Evolutionary conservation across 352 stramenopile species (phyloP), one percentile per base, ranked within the genome.

Genomic region (Phytopythium vexans): DNA sequence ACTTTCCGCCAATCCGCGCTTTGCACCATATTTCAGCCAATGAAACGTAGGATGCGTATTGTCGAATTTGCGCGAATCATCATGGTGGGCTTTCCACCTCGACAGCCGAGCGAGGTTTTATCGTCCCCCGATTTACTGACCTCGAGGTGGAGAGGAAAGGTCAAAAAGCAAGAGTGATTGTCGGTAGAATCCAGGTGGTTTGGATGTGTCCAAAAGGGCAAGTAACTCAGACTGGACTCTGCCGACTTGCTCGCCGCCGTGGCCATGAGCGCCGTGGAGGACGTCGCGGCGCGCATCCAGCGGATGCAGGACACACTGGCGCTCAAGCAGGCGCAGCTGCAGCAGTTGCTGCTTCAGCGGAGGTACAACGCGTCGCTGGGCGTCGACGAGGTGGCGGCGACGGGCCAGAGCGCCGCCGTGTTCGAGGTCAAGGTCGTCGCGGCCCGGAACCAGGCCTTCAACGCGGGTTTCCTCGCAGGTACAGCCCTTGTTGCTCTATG

Each of bases 191-290:
- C n/a, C n/a, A n/a, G n/a, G n/a, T n/a, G n/a, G n/a, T n/a, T n/a
- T n/a, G n/a, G n/a, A n/a, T n/a, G n/a, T n/a, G n/a, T n/a, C n/a
- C n/a, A n/a, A n/a, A n/a, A n/a, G n/a, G n/a, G n/a, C n/a, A n/a
- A n/a, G n/a, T n/a, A n/a, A n/a, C n/a, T n/a, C n/a, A n/a, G n/a
- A n/a, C n/a, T n/a, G n/a, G n/a, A n/a, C n/a, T n/a, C 3, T 8
- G n/a, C n/a, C n/a, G 11, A 21, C 3, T 9, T 11, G 41, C 41
- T 9, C 6, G 6, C 7, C 0, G 15, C 11, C 3, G 31, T 36
- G 33, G 16, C 3, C 21, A 88, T 88, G 77, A 88, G 77, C 56
- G 72, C 71, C 9, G 77, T 88, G 37, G 77, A 88, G 45, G 77
- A 88, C 62, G 73, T 86, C n/a, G 75, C 72, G 15, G 69, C 56